phyloP scores from a whole-genome alignment of 108 stramenopile species.

The Nitzschia sp. region DNA sequence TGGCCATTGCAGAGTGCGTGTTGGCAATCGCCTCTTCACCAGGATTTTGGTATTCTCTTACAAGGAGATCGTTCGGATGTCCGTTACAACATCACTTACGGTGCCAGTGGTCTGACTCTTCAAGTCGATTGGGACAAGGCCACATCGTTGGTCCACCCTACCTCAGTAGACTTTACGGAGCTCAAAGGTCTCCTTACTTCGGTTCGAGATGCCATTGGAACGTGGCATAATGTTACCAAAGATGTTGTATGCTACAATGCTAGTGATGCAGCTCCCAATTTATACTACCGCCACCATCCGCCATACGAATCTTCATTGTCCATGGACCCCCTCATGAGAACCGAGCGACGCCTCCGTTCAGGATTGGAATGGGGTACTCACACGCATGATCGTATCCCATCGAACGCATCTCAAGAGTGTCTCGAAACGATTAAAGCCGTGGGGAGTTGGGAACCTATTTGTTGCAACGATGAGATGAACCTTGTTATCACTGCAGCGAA shows the following conservation, averaged over 20 bases:
- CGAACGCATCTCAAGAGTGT: constrained; percentile 25
- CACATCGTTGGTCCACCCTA: neutral
- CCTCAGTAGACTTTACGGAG: neutral
- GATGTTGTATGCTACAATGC: constrained; percentile 49
- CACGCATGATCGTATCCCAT: neutral
- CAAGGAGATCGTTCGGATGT: constrained; percentile 42
- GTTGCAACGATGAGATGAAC: constrained; percentile 74
- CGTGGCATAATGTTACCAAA: constrained; percentile 68
- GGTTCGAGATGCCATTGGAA: constrained; percentile 46
- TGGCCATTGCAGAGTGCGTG: constrained; percentile 74
- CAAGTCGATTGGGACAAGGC: constrained; percentile 56
- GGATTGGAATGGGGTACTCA: neutral
- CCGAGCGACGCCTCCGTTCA: neutral
- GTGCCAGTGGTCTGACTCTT: constrained; percentile 25
- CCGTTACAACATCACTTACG: constrained; percentile 42
- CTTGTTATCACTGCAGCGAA: constrained; percentile 47
- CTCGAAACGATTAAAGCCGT: constrained; percentile 36
- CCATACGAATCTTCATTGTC: neutral
- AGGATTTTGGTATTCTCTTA: constrained; percentile 41
- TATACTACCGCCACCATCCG: neutral
- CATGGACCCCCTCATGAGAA: neutral
- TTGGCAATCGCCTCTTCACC: constrained; percentile 35
- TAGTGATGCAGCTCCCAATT: constrained; percentile 43
- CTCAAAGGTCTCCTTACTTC: constrained; percentile 36
- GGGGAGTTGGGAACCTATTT: constrained; percentile 50